Evolutionary conservation across 805 yeast genomes (phyloP).

Genomic region (Millerozyma acaciae): DNA sequence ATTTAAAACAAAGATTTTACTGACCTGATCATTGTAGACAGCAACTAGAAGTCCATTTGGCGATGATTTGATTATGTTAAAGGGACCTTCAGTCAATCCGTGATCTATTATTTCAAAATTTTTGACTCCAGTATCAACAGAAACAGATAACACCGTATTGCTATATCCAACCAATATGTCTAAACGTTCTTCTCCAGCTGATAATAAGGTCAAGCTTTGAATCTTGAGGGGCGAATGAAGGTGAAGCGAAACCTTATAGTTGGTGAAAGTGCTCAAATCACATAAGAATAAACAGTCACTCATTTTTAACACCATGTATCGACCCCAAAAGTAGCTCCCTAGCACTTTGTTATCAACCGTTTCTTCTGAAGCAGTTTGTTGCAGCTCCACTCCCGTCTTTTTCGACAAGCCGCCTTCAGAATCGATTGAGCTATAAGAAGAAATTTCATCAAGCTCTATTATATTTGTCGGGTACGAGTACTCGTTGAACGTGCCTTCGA

Average conservation of each 20-base stretch:
- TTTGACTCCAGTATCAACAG: conserved; percentile 18
- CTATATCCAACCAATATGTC: conserved; percentile 23
- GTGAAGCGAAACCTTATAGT: conserved; percentile 34
- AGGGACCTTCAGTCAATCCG: conserved; percentile 47
- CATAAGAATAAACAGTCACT: conserved; percentile 28
- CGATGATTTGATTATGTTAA: conserved; percentile 39
- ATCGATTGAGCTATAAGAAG: too few species aligned
- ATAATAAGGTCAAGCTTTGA: conserved; percentile 17
- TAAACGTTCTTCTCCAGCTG: conserved; percentile 11
- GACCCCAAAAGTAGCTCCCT: too few species aligned
- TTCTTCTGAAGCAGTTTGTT: too few species aligned
- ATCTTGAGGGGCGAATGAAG: conserved; percentile 16
- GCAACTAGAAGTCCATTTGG: conserved; percentile 59
- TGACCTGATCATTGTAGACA: conserved; percentile 31
- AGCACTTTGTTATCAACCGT: too few species aligned
- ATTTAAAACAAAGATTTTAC: conserved; percentile 49
- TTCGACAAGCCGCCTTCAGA: too few species aligned
- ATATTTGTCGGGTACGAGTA: conserved; percentile 24
- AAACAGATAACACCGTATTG: conserved; percentile 23
- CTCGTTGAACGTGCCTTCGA: conserved; percentile 64
- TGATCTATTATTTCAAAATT: conserved; percentile 32
- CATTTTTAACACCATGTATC: conserved; percentile 44
- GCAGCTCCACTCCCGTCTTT: too few species aligned
- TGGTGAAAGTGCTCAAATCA: conserved; percentile 37
- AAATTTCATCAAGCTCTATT: conserved; percentile 12